Base-by-base conservation (phyloP, 371 early-diverging fungal genomes). In the Rhizomucor miehei region DNA sequence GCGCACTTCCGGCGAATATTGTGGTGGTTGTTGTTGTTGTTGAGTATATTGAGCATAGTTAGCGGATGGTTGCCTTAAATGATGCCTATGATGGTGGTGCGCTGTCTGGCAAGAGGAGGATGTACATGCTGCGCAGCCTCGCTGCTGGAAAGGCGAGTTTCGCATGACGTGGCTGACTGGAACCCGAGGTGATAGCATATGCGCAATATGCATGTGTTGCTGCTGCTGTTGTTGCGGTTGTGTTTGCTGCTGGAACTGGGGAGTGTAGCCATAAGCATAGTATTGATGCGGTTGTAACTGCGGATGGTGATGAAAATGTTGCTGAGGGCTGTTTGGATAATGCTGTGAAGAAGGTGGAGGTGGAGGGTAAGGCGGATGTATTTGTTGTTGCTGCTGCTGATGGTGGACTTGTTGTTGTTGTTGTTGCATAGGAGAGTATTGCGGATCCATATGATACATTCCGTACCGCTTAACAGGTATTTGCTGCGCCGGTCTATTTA, bases 121-220 rank as follows among this genome's bases (percentile, higher is more conserved):
- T 37, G 14, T 10, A 37, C 35, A 29, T 8, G 29, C 29, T 29
- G 29, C 23, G 17, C 17, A 14, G 36, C 45, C 29, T 37, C 51
- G 51, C 25, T 23, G 35, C 9, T 44, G 57, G 13, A 17, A 24
- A 24, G 19, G 39, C 16, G 41, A 19, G 35, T 35, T 51, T 9
- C 25, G 51, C 38, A 51, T 40, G 14, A 21, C 49, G 12, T 24
- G 39, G 12, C 41, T 37, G 8, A 51, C 24, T 3, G 56, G 51
- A 40, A 51, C 56, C 1, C 61, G 61, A 14, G 61, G 61, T 6
- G 61, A 60, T 12, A 60, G 51, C 52, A 56, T 49, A 36, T 51
- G 59, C 14, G 45, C 47, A 23, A 55, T 24, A 25, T 48, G 49
- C 24, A 53, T 19, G 29, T 59, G 57, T 25, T 60, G 52, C 41